phyloP scores from a whole-genome alignment of 129 eudicot genomes.

The Centaurea solstitialis region DNA sequence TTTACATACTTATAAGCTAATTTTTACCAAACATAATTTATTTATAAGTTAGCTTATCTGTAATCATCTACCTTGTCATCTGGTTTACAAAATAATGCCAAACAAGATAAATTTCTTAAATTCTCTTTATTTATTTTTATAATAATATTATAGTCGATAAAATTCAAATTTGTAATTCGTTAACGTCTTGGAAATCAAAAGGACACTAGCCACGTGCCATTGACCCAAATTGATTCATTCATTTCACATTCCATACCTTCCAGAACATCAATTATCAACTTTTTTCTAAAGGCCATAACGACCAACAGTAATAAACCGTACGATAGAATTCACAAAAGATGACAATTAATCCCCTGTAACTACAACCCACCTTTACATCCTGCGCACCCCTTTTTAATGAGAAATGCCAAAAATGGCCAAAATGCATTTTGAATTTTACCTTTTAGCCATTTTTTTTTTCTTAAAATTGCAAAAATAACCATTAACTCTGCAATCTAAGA shows the following conservation, averaged over 20 bases:
- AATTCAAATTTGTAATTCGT: neutral
- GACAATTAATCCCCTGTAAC: constrained; percentile 27
- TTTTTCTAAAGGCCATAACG: neutral
- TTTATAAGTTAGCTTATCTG: too few relatives aligned
- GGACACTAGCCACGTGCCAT: neutral
- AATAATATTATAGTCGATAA: neutral
- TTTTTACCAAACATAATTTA: too few relatives aligned
- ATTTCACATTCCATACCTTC: constrained; percentile 32
- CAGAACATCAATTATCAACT: constrained; percentile 18
- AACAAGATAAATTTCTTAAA: neutral
- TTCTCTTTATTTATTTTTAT: neutral
- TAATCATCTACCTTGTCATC: too few relatives aligned
- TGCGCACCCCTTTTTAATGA: constrained; percentile 10
- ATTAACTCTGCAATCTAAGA: too few relatives aligned
- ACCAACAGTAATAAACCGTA: constrained; percentile 8
- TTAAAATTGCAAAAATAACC: too few relatives aligned
- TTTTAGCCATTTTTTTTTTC: too few relatives aligned
- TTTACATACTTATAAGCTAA: too few relatives aligned
- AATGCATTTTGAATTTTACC: too few relatives aligned
- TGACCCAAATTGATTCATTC: constrained; percentile 20
- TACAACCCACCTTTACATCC: constrained; percentile 11
- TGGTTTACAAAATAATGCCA: too few relatives aligned
- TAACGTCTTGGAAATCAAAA: neutral
- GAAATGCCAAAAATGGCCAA: too few relatives aligned
- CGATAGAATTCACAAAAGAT: neutral